Percentiles rank a stretch among this genome's conserved stretches.
phyloP scores from a whole-genome alignment of 768 basidiomycete genomes.

The Kwoniella bestiolae region DNA sequence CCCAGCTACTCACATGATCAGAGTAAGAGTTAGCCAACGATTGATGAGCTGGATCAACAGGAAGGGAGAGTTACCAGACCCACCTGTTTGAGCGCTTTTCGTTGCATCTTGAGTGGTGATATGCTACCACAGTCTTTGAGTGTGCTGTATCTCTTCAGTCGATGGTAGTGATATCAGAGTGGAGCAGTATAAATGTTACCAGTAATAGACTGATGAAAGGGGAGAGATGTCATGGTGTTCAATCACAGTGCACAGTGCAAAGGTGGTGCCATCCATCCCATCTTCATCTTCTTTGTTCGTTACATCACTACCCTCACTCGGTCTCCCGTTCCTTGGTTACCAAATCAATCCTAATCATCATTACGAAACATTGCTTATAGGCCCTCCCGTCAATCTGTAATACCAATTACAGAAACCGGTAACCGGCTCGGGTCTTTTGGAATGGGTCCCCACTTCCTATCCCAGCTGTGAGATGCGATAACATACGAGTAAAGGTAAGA shows the following conservation, averaged over 20 bases:
- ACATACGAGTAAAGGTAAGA: no score
- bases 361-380: neutral
- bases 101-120: slow-evolving; percentile 37
- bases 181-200: neutral
- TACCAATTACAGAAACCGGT: no score
- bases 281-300: no score
- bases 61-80: neutral
- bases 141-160: no score
- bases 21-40: neutral
- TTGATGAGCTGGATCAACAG: neutral
- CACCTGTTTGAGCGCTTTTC: slow-evolving; percentile 50
- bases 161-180: no score
- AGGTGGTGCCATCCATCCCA: neutral
- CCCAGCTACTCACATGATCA: slow-evolving; percentile 34
- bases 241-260: no score
- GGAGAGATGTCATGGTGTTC: no score
- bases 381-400: neutral
- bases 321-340: neutral
- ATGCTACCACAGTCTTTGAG: neutral
- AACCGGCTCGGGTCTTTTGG: no score
- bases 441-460: no score
- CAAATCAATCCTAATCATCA: neutral
- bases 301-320: neutral
- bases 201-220: no score
- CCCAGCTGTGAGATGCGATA: no score